A percentile compares a stretch with the other conserved stretches of the same genome.
Evolutionary conservation across 768 basidiomycete genomes (phyloP).

Genomic region (Boletus pseudo-olivaceus): DNA sequence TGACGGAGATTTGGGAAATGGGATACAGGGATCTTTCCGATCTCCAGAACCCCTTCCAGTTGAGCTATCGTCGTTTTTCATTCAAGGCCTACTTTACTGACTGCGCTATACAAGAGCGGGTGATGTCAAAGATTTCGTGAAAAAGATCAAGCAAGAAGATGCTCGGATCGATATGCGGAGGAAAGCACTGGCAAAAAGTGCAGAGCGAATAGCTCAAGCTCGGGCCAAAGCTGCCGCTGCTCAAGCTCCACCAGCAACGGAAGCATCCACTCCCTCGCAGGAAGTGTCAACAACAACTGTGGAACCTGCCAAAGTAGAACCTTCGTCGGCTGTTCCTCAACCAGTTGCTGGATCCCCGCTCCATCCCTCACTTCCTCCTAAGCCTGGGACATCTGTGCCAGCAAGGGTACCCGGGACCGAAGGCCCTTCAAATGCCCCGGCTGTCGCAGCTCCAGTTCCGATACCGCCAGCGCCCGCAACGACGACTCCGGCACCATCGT

Average conservation of each 20-base stretch:
- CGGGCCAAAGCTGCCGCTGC: slow-evolving; percentile 41
- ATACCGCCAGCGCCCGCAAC: slow-evolving; percentile 10
- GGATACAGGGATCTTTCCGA: slow-evolving; percentile 65
- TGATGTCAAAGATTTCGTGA: slow-evolving; percentile 71
- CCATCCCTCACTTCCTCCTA: slow-evolving; percentile 71
- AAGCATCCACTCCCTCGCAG: slow-evolving; percentile 16
- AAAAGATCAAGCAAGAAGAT: slow-evolving; percentile 67
- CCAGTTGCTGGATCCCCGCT: slow-evolving; percentile 40
- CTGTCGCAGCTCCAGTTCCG: slow-evolving; percentile 5
- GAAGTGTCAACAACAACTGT: slow-evolving; percentile 8
- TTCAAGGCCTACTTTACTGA: slow-evolving; percentile 1
- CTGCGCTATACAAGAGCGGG: slow-evolving; percentile 47
- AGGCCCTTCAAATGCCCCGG: slow-evolving; percentile 26
- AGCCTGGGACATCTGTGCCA: slow-evolving; percentile 49
- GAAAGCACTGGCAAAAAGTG: slow-evolving; percentile 36
- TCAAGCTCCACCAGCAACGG: slow-evolving; percentile 19
- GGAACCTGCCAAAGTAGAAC: slow-evolving; percentile 24
- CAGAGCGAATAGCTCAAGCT: slow-evolving; percentile 36
- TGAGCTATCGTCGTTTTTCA: slow-evolving; percentile 26
- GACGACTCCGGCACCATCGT: slow-evolving; percentile 13
- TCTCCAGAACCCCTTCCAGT: slow-evolving; percentile 67
- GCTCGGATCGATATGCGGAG: slow-evolving; percentile 52
- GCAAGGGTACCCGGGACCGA: slow-evolving; percentile 31
- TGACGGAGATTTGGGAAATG: slow-evolving; percentile 84
- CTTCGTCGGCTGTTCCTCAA: background rate